Base-by-base conservation (phyloP, 352 stramenopile species). In the Phytophthora capsici region DNA sequence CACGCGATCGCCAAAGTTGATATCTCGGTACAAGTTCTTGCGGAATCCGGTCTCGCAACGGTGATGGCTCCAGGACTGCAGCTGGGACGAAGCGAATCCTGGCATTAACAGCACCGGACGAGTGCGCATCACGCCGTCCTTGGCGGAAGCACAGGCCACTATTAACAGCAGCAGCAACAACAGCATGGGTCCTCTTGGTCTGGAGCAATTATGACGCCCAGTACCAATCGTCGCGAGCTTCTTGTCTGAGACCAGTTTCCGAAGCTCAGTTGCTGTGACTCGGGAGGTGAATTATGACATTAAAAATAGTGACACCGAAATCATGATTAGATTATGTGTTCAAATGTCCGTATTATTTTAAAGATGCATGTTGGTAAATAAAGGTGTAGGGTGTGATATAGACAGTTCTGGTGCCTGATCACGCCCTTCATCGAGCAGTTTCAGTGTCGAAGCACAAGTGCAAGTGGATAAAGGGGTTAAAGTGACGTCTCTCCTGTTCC, bases 41-140 rank as follows among this genome's bases (percentile, higher is more conserved):
- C 85, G 80, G 66, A 94, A 86, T 41, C 78, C 68, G 6, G 73
- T 83, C 52, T 78, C 62, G 57, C 84, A 93, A 37, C 64, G 70
- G 41, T 73, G 58, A 51, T 82, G 78, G 48, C 81, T 84, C 86
- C 86, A 94, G 14, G 82, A 73, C 23, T 90, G 73, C n/a, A 94
- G 71, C 58, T 94, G 86, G 28, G 86, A 87, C 6, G 83, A 94
- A 37, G 86, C 86, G 40, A 92, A 94, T 58, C 86, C 86, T 22
- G 86, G 86, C 25, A 94, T 73, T 40, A 94, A 69, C 52, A 94
- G 65, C 62, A 94, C 82, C 0, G 86, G 86, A 3, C 82, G 77
- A 59, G 79, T 83, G 9, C 38, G 49, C 43, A 63, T 63, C 41
- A 45, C 52, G 9, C 23, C 37, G 3, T 62, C 50, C 40, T 60